phyloP scores from a whole-genome alignment of 352 stramenopile genomes.

The Globisporangium ultimum region DNA sequence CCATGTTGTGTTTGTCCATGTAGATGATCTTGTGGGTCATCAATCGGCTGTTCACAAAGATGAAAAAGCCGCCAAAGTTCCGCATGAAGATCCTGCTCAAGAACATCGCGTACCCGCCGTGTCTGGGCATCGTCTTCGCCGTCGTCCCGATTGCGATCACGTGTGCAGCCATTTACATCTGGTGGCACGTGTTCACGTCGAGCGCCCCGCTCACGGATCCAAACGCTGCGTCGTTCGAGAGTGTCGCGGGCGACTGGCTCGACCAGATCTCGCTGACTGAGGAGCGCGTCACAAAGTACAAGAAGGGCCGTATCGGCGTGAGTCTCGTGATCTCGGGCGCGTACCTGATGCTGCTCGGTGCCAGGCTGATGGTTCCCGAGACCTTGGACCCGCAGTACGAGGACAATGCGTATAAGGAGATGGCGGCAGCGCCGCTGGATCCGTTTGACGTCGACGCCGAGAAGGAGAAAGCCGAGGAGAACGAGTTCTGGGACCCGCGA shows the following conservation, averaged over 20 bases:
- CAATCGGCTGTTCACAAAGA: slow-evolving; percentile 94
- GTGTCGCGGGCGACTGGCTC: slow-evolving; percentile 80
- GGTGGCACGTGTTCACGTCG: slow-evolving; percentile 74
- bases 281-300: slow-evolving; percentile 76
- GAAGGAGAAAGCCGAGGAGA: slow-evolving; percentile 49
- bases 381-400: slow-evolving; percentile 69
- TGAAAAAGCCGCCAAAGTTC: slow-evolving; percentile 93
- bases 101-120: slow-evolving; percentile 84
- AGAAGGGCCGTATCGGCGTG: slow-evolving; percentile 80
- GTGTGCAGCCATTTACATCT: slow-evolving; percentile 70
- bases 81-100: slow-evolving; percentile 89
- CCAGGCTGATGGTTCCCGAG: slow-evolving; percentile 80
- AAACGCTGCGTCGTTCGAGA: slow-evolving; percentile 79
- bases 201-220: slow-evolving; percentile 39
- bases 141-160: slow-evolving; percentile 52
- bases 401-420: slow-evolving; percentile 80
- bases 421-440: slow-evolving; percentile 39
- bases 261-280: slow-evolving; percentile 86
- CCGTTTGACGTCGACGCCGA: slow-evolving; percentile 56
- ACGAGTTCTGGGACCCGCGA: slow-evolving; percentile 78
- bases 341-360: slow-evolving; percentile 72
- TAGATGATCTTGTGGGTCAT: slow-evolving; percentile 91
- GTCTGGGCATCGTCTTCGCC: slow-evolving; percentile 74
- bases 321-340: slow-evolving; percentile 79
- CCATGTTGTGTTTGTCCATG: neutral